Evolutionary conservation across 2,329 filamentous ascomycete genomes (phyloP).

Genomic region (Teratosphaeria destructans): DNA sequence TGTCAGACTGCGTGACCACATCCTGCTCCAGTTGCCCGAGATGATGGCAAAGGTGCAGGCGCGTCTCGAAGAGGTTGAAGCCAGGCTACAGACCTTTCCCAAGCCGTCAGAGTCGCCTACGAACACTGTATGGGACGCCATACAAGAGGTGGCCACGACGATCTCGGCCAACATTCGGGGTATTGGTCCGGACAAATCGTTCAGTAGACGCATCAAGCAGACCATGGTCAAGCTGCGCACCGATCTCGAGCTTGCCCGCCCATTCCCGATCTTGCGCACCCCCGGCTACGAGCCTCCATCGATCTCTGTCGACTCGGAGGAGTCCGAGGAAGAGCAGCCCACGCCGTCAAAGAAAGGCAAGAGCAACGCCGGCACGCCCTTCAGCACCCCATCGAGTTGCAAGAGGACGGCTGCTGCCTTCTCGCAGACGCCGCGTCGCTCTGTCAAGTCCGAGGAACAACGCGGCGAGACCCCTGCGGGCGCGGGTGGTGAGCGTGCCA

Average conservation of each 20-base stretch:
- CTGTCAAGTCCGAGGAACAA: not conserved
- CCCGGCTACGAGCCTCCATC: slow-evolving; percentile 13
- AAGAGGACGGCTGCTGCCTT: not conserved
- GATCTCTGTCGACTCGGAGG: slow-evolving; percentile 10
- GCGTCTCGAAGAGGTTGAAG: slow-evolving; percentile 43
- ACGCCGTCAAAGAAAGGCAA: slow-evolving; percentile 25
- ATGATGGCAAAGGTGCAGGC: slow-evolving; percentile 36
- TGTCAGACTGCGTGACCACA: slow-evolving; percentile 37
- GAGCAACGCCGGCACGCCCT: slow-evolving; percentile 6
- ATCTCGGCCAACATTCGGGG: slow-evolving; percentile 47
- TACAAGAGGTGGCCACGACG: slow-evolving; percentile 46
- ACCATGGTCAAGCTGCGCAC: slow-evolving; percentile 44
- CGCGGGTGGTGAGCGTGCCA: not conserved
- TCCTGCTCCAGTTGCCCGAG: slow-evolving; percentile 28
- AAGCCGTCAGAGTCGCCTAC: slow-evolving; percentile 54
- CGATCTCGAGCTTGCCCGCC: slow-evolving; percentile 23
- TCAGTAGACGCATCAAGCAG: slow-evolving; percentile 34
- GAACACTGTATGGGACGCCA: slow-evolving; percentile 50
- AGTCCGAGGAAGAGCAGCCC: slow-evolving; percentile 10
- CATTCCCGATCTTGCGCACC: slow-evolving; percentile 14
- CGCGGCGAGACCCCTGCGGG: too few relatives aligned
- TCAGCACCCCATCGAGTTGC: not conserved
- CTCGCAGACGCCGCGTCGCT: not conserved
- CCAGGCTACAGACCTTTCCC: slow-evolving; percentile 49
- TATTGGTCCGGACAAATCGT: slow-evolving; percentile 28